Conservation (phyloP, 352 stramenopile species). For the Globisporangium solare region DNA sequence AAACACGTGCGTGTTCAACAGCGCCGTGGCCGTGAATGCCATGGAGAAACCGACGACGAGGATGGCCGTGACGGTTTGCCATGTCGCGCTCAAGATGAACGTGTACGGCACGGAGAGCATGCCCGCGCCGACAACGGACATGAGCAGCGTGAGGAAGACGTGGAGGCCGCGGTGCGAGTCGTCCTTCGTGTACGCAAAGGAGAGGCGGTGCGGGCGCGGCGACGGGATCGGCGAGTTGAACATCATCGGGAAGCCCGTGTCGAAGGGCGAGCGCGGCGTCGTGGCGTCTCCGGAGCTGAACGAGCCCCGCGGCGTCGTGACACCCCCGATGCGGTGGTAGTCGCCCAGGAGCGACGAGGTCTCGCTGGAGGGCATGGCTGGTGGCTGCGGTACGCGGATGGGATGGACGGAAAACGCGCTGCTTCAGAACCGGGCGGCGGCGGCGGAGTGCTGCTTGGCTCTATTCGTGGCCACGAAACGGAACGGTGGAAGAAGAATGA, state of each 20-base stretch:
- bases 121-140: slow-evolving; percentile 69
- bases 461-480: not conserved
- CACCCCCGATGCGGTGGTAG: slow-evolving; percentile 14
- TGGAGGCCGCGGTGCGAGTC: slow-evolving; percentile 9
- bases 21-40: slow-evolving; percentile 47
- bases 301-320: slow-evolving; percentile 6
- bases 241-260: slow-evolving; percentile 67
- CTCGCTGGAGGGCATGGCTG: slow-evolving; percentile 5
- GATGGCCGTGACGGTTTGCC: slow-evolving; percentile 35
- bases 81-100: slow-evolving; percentile 48
- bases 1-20: slow-evolving; percentile 56
- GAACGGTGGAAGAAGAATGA: not conserved
- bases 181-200: slow-evolving; percentile 33
- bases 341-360: slow-evolving; percentile 13
- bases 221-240: slow-evolving; percentile 54
- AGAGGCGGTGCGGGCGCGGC: slow-evolving; percentile 45
- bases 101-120: slow-evolving; percentile 73
- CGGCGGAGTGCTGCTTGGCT: not conserved
- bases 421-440: not conserved
- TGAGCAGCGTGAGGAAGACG: slow-evolving; percentile 74
- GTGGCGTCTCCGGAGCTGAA: slow-evolving; percentile 11
- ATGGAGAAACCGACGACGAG: slow-evolving; percentile 47
- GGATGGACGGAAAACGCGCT: not conserved
- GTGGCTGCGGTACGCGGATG: not conserved
- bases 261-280: slow-evolving; percentile 55